Conservation (phyloP, 164 flowering plant genomes). For the Hamamelis virginiana region DNA sequence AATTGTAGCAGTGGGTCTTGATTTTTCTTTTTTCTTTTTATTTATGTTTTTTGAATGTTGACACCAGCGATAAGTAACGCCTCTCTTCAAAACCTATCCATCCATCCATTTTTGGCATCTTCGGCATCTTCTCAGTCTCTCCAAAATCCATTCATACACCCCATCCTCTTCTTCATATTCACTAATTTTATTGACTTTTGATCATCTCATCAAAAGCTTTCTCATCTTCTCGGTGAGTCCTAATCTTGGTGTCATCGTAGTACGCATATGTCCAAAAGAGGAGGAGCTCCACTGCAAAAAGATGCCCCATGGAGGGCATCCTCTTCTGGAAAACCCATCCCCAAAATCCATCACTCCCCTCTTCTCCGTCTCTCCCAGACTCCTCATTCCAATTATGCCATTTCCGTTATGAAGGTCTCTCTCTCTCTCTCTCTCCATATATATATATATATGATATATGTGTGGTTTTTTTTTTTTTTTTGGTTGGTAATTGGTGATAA, state of each 20-base stretch:
- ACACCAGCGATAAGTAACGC: too few species aligned
- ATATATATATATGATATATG: not conserved
- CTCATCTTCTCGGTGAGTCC: too few species aligned
- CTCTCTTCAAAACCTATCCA: too few species aligned
- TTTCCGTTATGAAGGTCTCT: constrained; percentile 71
- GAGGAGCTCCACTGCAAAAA: constrained; percentile 42
- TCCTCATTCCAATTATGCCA: constrained; percentile 57
- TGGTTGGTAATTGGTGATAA: not conserved
- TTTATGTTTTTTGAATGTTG: too few species aligned
- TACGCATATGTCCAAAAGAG: constrained; percentile 29
- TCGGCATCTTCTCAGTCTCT: too few species aligned
- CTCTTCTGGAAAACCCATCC: constrained; percentile 50
- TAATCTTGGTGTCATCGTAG: not conserved
- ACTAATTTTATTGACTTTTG: too few species aligned
- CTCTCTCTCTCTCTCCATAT: constrained; percentile 9
- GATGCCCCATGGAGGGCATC: constrained; percentile 89
- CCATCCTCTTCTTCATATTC: too few species aligned
- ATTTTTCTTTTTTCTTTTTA: too few species aligned
- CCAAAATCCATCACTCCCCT: constrained; percentile 80
- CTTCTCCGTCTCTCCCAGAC: constrained; percentile 54
- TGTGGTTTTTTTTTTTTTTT: not conserved
- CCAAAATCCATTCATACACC: too few species aligned
- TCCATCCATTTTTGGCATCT: too few species aligned
- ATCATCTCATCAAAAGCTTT: too few species aligned
- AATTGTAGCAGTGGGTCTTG: too few species aligned